Percentiles rank a stretch among this genome's conserved stretches.
phyloP scores from a whole-genome alignment of 805 yeast genomes.

The Pichia manshurica region DNA sequence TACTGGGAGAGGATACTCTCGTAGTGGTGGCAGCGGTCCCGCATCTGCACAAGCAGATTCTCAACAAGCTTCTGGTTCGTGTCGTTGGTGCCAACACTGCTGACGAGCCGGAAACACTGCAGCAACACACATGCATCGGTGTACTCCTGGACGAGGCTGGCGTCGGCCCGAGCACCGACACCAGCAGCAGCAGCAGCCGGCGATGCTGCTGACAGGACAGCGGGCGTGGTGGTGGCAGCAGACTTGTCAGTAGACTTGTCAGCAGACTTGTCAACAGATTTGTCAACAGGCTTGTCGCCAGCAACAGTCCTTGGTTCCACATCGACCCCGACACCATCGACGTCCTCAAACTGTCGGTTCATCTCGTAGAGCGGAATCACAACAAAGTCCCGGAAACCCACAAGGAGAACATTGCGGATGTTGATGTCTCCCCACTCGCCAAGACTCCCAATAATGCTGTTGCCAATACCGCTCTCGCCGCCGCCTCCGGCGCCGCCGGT shows the following conservation, averaged over 20 bases:
- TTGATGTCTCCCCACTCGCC: conserved; percentile 23
- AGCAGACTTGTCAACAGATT: background rate
- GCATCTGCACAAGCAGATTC: conserved; percentile 32
- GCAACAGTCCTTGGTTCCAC: background rate
- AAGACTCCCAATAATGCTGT: conserved; percentile 10
- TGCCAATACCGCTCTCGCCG: background rate
- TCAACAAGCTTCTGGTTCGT: conserved; percentile 57
- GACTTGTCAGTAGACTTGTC: background rate
- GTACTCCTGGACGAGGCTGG: conserved; percentile 3
- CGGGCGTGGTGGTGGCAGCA: too few species aligned
- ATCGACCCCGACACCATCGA: conserved; percentile 13
- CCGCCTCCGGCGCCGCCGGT: background rate
- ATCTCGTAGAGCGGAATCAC: conserved; percentile 49
- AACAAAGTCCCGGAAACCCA: conserved; percentile 47
- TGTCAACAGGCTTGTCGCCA: too few species aligned
- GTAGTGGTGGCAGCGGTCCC: background rate
- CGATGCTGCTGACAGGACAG: too few species aligned
- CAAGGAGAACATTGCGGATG: conserved; percentile 36
- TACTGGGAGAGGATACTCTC: background rate
- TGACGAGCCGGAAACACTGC: conserved; percentile 59
- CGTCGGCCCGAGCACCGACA: too few species aligned
- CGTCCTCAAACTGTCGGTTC: conserved; percentile 26
- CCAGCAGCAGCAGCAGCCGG: too few species aligned
- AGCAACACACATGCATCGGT: conserved; percentile 30
- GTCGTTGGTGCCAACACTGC: conserved; percentile 47